Percentiles rank a stretch among this genome's conserved stretches.
Evolutionary conservation across 176 grass and related monocot genomes (phyloP).

Genomic region (Carex pumila): DNA sequence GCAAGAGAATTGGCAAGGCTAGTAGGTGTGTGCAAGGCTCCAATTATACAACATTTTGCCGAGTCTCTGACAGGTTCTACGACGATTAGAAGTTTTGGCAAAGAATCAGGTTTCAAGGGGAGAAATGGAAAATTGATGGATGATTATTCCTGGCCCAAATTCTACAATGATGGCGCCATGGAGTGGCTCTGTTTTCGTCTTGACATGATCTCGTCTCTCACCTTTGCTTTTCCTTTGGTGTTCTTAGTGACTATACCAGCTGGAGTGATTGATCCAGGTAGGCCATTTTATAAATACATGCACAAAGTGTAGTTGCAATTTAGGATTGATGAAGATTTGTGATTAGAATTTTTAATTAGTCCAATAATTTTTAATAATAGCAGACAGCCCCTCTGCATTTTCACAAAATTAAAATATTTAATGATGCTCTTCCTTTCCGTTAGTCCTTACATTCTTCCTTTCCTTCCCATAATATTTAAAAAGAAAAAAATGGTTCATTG

Average conservation of each 20-base stretch:
- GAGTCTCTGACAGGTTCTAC: conserved; percentile 82
- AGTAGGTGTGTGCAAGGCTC: conserved; percentile 71
- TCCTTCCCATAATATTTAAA: background rate
- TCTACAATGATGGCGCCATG: conserved; percentile 56
- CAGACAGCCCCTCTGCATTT: background rate
- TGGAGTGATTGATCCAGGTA: conserved; percentile 60
- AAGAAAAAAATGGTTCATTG: background rate
- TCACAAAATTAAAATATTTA: background rate
- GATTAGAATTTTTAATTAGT: background rate
- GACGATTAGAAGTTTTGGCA: conserved; percentile 81
- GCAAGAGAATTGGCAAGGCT: conserved; percentile 66
- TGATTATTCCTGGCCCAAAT: conserved; percentile 60
- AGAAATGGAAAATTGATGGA: conserved; percentile 58
- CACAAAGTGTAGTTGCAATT: background rate
- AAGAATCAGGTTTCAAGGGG: conserved; percentile 46
- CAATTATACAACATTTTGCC: conserved; percentile 82
- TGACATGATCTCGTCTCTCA: conserved; percentile 49
- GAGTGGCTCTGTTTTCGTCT: conserved; percentile 72
- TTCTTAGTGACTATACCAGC: conserved; percentile 34
- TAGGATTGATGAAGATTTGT: background rate
- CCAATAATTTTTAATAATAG: background rate
- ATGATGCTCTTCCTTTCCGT: background rate
- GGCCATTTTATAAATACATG: background rate
- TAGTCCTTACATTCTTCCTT: background rate
- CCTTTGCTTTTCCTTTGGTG: conserved; percentile 44